Conservation (phyloP, 2,329 filamentous ascomycete species). For the Aquanectria penicillioides region DNA sequence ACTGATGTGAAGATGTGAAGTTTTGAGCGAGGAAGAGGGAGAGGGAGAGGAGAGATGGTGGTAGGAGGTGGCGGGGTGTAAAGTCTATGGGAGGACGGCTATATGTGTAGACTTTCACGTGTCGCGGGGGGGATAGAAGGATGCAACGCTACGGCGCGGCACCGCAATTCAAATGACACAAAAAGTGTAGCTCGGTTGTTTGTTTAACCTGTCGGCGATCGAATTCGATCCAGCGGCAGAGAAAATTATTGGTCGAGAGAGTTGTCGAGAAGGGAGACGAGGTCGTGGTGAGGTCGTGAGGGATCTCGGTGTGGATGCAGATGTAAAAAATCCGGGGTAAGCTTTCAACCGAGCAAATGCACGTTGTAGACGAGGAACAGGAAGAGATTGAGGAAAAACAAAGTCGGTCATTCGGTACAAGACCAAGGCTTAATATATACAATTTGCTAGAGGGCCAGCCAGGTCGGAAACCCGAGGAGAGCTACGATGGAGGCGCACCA, state of each 20-base stretch:
- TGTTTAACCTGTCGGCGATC: conserved; percentile 13
- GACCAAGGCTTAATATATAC: conserved; percentile 15
- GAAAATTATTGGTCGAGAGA: background rate
- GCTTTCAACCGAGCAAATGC: background rate
- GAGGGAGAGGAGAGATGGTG: conserved; percentile 17
- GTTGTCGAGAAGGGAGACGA: background rate
- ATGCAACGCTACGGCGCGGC: conserved; percentile 27
- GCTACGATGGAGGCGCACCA: conserved; percentile 12
- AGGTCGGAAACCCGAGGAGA: conserved; percentile 13
- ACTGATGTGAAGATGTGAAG: conserved; percentile 12
- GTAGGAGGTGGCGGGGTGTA: conserved; percentile 11
- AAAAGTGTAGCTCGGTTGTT: background rate
- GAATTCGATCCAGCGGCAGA: conserved; percentile 10
- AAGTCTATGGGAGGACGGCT: conserved; percentile 24
- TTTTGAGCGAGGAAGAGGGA: conserved; percentile 10
- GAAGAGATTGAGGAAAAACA: background rate
- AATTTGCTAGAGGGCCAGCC: background rate
- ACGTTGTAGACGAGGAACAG: conserved; percentile 1
- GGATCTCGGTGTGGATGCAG: background rate
- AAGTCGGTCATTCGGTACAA: background rate
- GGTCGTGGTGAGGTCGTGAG: no score
- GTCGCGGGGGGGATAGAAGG: conserved; percentile 41
- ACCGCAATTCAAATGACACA: conserved; percentile 22
- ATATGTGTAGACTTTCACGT: conserved; percentile 45
- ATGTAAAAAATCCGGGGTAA: conserved; percentile 1